Evolutionary conservation across 441 rosid genomes (phyloP).

Genomic region (Gossypium lobatum): DNA sequence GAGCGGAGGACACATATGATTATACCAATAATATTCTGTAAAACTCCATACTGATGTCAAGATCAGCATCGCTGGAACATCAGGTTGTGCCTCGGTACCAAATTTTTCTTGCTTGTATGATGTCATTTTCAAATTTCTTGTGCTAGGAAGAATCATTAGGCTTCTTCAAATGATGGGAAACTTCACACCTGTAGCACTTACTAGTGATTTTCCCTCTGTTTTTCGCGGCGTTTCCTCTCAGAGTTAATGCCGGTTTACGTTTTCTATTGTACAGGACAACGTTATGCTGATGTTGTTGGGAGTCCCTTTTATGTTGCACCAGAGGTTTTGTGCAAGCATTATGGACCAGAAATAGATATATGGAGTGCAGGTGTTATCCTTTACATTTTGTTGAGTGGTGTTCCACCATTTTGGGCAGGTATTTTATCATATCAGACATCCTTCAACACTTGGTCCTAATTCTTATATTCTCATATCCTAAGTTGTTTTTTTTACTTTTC

Average conservation of each 20-base stretch:
- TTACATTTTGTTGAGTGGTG: background rate
- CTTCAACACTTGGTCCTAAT: background rate
- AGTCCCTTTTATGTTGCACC: slow-evolving; percentile 6
- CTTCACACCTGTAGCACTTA: background rate
- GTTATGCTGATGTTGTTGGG: background rate
- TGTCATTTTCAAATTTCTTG: background rate
- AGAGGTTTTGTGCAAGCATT: background rate
- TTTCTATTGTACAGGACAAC: background rate
- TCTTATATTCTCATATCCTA: background rate
- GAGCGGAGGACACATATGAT: too few species aligned
- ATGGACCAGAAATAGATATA: slow-evolving; percentile 3
- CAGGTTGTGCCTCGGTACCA: background rate
- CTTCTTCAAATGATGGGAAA: background rate
- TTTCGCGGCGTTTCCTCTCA: background rate
- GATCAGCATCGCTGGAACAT: background rate
- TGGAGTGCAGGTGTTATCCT: slow-evolving; percentile 3
- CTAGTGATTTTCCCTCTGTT: background rate
- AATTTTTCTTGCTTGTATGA: background rate
- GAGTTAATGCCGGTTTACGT: background rate
- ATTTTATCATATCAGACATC: background rate
- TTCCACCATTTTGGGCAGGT: slow-evolving; percentile 1
- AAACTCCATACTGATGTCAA: background rate
- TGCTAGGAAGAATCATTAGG: background rate
- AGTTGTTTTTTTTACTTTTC: background rate
- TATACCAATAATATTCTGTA: background rate